These are phyloP conservation scores for Xylaria sp. DNA, from an alignment of 2,329 filamentous ascomycete species.

Conservation along the genomic window DNA sequence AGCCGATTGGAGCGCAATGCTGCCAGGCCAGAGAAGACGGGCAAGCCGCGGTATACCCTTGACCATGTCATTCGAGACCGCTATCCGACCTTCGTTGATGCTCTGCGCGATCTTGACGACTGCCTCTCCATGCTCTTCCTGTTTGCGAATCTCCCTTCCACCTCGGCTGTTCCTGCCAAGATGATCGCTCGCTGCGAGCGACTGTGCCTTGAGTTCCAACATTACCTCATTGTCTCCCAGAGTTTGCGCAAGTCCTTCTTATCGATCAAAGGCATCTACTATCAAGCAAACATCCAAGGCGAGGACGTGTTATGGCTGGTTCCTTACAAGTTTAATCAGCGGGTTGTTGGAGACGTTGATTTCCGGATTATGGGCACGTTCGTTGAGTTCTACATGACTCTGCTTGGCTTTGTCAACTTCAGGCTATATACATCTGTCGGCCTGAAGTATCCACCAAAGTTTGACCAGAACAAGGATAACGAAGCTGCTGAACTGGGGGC, in stretches of 20 bases:
- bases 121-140: constrained; percentile 96
- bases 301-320: constrained; percentile 98
- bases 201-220: constrained; percentile 93
- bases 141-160: constrained; percentile 95
- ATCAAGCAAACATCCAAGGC: constrained; percentile 95
- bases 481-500: constrained; percentile 89
- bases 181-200: constrained; percentile 96
- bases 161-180: constrained; percentile 88
- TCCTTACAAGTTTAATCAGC: constrained; percentile 97
- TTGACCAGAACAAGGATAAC: constrained; percentile 87
- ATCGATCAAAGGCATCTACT: constrained; percentile 99
- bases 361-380: constrained; percentile 99
- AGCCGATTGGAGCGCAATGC: constrained; percentile 88
- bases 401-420: constrained; percentile 96
- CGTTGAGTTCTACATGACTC: constrained; percentile 97
- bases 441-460: constrained; percentile 94
- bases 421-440: constrained; percentile 90
- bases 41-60: constrained; percentile 87
- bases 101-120: constrained; percentile 93
- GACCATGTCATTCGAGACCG: constrained; percentile 98
- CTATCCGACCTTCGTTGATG: constrained; percentile 96
- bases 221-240: constrained; percentile 93
- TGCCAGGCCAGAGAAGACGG: constrained; percentile 86
- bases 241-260: constrained; percentile 95
- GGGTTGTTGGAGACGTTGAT: constrained; percentile 91